Base-by-base conservation (phyloP, 495 filamentous ascomycete genomes). In the Aspergillus ostianus region DNA sequence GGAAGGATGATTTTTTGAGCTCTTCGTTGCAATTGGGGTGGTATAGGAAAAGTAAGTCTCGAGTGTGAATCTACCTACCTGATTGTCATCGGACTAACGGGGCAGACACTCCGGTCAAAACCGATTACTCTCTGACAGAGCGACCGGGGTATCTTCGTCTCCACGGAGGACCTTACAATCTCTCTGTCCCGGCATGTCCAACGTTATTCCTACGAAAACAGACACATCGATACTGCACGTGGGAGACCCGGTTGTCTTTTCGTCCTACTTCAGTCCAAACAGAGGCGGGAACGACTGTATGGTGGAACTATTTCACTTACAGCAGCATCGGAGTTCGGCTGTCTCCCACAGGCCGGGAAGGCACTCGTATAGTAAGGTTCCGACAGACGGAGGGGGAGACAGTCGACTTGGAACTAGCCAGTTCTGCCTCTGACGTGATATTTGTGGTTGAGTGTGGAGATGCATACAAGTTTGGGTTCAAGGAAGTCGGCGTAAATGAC, bases 131-230 rank as follows among this genome's bases (percentile, higher is more conserved):
- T 27, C 67, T 78, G 7, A 70, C 69, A 10, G 74, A 77, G 29
- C 63, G 69, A 2, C 70, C 70, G 0, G 63, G 61, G 30, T 45
- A 70, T 47, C 73, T 79, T 8, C 75, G 74, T 9, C 69, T 79
- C 0, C 68, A 70, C 44, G 79, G 79, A 0, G 72, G 73, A 2
- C 72, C 74, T 2, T 80, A 79, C 44, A 73, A 73, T 18, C 67
- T 81, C 12, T 70, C 67, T 8, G 63, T 70, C 0, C 73, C 77
- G 4, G 64, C 76, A 8, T 73, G 71, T 51, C 76, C 78, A 21
- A 76, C 77, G 0, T 65, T 78, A 29, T 71, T 79, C 20, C 63
- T 81, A 19, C 70, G 79, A 15, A 80, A 82, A 41, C 77, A 80
- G 51, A 73, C 56, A 9, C 70, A 75, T 18, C 66, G 61, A 3